Percentiles rank a stretch among this genome's conserved stretches.
These are phyloP conservation scores for Davidsoniella eucalypti DNA, from an alignment of 2,329 filamentous ascomycete genomes.

Conservation along the genomic window DNA sequence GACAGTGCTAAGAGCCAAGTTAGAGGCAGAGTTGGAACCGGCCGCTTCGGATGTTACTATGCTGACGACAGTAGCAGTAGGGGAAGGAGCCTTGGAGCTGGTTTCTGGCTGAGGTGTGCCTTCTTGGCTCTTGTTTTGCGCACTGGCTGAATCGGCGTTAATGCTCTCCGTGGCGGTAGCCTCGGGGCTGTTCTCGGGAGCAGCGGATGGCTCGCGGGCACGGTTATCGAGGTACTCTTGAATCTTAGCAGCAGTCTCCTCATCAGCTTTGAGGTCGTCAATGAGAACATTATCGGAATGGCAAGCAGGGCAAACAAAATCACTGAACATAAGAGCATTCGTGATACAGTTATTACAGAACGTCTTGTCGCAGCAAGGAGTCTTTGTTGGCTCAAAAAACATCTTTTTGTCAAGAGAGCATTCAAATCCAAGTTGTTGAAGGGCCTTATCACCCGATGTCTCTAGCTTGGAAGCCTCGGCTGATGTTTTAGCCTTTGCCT, in stretches of 20 bases:
- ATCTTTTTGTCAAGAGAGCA: slow-evolving; percentile 95
- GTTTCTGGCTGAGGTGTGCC: slow-evolving; percentile 20
- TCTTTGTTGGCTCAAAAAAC: slow-evolving; percentile 98
- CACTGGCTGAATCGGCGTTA: slow-evolving; percentile 13
- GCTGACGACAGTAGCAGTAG: neutral
- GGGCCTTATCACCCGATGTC: slow-evolving; percentile 64
- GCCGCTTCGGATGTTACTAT: slow-evolving; percentile 1
- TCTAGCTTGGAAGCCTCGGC: slow-evolving; percentile 67
- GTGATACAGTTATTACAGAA: slow-evolving; percentile 99
- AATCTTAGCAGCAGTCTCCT: slow-evolving; percentile 62
- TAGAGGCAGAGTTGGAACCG: neutral
- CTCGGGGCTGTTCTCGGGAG: slow-evolving; percentile 16
- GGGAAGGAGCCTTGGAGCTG: slow-evolving; percentile 12
- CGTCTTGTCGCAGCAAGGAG: slow-evolving; percentile 92
- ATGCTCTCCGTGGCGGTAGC: slow-evolving; percentile 7
- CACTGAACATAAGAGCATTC: slow-evolving; percentile 94
- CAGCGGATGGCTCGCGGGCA: slow-evolving; percentile 14
- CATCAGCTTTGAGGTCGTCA: slow-evolving; percentile 75
- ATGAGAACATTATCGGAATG: slow-evolving; percentile 80
- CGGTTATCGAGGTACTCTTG: slow-evolving; percentile 42
- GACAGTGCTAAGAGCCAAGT: neutral
- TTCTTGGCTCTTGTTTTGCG: slow-evolving; percentile 7
- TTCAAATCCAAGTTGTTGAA: slow-evolving; percentile 75
- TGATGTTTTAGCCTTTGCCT: slow-evolving; percentile 79
- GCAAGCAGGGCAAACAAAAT: slow-evolving; percentile 90